Conservation (phyloP, 2,329 filamentous ascomycete genomes). For the Aspergillus sp. region DNA sequence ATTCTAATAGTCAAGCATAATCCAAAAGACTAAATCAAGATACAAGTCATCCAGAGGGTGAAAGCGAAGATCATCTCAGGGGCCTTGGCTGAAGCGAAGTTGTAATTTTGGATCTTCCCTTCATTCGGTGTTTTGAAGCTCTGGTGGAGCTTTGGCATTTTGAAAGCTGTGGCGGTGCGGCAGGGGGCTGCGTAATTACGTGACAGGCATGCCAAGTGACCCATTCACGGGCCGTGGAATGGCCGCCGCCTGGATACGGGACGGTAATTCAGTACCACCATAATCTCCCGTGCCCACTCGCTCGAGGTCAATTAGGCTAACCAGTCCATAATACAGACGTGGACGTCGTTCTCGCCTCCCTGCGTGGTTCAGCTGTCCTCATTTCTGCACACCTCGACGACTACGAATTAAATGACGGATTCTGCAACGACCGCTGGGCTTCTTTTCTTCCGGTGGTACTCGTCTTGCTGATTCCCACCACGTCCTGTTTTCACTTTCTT, state of each 20-base stretch:
- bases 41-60: neutral
- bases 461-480: constrained; percentile 11
- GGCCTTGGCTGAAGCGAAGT: constrained; percentile 10
- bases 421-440: constrained; percentile 9
- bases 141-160: constrained; percentile 23
- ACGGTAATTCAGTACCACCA: neutral
- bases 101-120: constrained; percentile 13
- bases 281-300: constrained; percentile 7
- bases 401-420: constrained; percentile 17
- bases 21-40: neutral
- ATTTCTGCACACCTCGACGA: constrained; percentile 8
- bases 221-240: neutral
- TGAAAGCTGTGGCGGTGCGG: constrained; percentile 26
- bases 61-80: constrained; percentile 23
- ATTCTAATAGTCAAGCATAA: neutral
- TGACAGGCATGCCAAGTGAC: neutral
- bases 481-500: constrained; percentile 3
- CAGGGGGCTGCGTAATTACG: constrained; percentile 13
- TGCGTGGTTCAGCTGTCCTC: constrained; percentile 9
- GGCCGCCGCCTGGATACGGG: constrained; percentile 3
- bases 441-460: constrained; percentile 10
- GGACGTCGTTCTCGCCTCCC: constrained; percentile 10
- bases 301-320: neutral
- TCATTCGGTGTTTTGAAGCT: constrained; percentile 21
- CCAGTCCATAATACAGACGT: constrained; percentile 10